Conservation (phyloP, 345 rosid species). For the Physaria fendleri region DNA sequence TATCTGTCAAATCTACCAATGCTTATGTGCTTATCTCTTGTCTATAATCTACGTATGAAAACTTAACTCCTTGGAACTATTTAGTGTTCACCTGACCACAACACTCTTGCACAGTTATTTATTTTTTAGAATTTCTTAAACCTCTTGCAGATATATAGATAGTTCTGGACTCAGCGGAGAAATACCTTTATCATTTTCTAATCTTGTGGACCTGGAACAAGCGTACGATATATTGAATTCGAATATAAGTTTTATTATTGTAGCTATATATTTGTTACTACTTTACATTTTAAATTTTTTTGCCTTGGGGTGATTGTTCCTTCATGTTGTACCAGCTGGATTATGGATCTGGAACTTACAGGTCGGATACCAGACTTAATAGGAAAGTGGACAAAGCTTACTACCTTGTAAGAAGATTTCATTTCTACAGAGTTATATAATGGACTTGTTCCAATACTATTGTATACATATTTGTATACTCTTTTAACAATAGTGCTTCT, state of each 20-base stretch:
- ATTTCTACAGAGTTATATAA: not conserved
- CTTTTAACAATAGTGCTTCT: not conserved
- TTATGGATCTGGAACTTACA: constrained; percentile 38
- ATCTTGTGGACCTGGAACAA: constrained; percentile 17
- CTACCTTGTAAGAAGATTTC: constrained; percentile 33
- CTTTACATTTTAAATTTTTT: not conserved
- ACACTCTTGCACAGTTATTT: not conserved
- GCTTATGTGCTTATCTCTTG: not conserved
- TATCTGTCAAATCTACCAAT: not conserved
- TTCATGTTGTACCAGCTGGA: constrained; percentile 33
- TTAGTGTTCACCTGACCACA: not conserved
- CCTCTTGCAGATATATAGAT: constrained; percentile 36
- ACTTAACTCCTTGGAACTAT: not conserved
- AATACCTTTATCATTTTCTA: constrained; percentile 47
- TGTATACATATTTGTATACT: not conserved
- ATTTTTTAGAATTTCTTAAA: not conserved
- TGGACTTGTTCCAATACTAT: not conserved
- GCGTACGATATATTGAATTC: constrained; percentile 19
- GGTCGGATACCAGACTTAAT: constrained; percentile 53
- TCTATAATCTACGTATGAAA: not conserved
- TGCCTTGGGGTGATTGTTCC: not conserved
- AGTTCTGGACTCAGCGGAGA: constrained; percentile 59
- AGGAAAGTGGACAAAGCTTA: constrained; percentile 45
- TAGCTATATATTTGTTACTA: not conserved
- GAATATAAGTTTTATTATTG: not conserved